phyloP scores from a whole-genome alignment of 768 basidiomycete genomes.

The Tricholoma saponaceum region DNA sequence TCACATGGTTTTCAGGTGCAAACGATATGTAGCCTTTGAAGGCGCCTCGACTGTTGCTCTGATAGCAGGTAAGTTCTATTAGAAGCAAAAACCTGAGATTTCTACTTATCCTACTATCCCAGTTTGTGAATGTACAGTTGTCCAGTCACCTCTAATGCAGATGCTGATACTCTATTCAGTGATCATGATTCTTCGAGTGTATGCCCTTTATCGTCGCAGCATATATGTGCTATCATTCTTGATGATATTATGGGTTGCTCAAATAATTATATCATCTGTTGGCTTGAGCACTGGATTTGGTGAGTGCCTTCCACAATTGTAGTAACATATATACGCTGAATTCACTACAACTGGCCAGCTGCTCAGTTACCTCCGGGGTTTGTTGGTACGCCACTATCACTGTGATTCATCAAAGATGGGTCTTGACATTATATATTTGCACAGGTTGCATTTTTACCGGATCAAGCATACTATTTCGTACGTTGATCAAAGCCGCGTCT shows the following conservation, averaged over 20 bases:
- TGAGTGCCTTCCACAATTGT: slow-evolving; percentile 9
- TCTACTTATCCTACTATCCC: neutral
- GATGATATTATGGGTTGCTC: slow-evolving; percentile 18
- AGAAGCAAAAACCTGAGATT: neutral
- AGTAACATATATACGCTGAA: neutral
- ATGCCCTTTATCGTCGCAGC: slow-evolving; percentile 23
- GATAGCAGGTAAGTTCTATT: slow-evolving; percentile 17
- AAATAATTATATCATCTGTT: slow-evolving; percentile 21
- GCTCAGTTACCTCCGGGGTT: slow-evolving; percentile 21
- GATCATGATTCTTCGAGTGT: slow-evolving; percentile 29
- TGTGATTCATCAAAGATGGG: too few relatives aligned
- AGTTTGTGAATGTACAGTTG: slow-evolving; percentile 20
- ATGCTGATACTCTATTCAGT: slow-evolving; percentile 11
- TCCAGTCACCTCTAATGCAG: neutral
- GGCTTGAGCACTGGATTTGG: slow-evolving; percentile 22
- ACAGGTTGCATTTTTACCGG: slow-evolving; percentile 25
- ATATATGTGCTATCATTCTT: slow-evolving; percentile 14
- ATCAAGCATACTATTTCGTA: slow-evolving; percentile 18
- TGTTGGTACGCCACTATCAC: slow-evolving; percentile 15
- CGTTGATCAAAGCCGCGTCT: neutral
- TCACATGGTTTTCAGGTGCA: slow-evolving; percentile 13
- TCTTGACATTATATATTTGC: too few relatives aligned
- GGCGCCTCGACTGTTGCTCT: slow-evolving; percentile 23
- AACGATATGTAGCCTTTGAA: slow-evolving; percentile 25
- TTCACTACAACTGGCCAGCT: slow-evolving; percentile 6